Percentiles rank a stretch among this genome's conserved stretches.
Conservation (phyloP, 805 yeast genomes). For the Jamesozyma lodderae region DNA sequence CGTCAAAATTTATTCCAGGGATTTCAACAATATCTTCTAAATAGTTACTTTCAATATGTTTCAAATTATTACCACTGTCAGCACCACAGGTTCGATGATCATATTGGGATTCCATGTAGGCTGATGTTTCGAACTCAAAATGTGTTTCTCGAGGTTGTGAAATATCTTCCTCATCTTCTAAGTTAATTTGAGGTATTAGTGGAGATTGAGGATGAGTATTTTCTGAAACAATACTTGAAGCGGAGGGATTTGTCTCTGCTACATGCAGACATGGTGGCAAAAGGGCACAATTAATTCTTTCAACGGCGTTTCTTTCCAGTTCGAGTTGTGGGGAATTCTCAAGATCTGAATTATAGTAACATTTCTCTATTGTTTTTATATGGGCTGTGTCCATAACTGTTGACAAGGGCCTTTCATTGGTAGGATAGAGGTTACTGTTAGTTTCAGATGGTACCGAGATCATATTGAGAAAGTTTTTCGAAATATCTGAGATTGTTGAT, state of each 20-base stretch:
- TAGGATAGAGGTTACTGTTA: background rate
- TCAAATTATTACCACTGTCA: slow-evolving; percentile 2
- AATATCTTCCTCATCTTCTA: background rate
- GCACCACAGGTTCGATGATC: too few relatives aligned
- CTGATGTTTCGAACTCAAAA: background rate
- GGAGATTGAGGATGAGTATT: slow-evolving; percentile 5
- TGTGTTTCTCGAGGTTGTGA: background rate
- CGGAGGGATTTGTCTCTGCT: background rate
- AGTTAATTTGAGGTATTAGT: slow-evolving; percentile 6
- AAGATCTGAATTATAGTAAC: background rate
- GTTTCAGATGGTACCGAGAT: slow-evolving; percentile 2
- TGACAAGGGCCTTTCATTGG: slow-evolving; percentile 4
- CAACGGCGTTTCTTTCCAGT: slow-evolving; percentile 23
- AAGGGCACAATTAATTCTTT: slow-evolving; percentile 25
- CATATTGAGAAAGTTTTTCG: slow-evolving; percentile 17
- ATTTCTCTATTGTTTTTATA: background rate
- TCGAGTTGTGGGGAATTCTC: slow-evolving; percentile 12
- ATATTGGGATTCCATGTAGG: background rate
- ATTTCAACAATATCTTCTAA: slow-evolving; percentile 18
- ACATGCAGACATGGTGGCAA: slow-evolving; percentile 22
- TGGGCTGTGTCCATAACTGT: slow-evolving; percentile 1
- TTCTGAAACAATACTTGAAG: slow-evolving; percentile 1
- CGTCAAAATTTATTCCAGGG: slow-evolving; percentile 8
- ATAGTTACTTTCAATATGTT: slow-evolving; percentile 9
- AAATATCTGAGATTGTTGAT: slow-evolving; percentile 26